A percentile compares a stretch with the other conserved stretches of the same genome.
These are phyloP conservation scores for Digitaria exilis DNA, from an alignment of 202 grass and related monocot species.

Conservation along the genomic window DNA sequence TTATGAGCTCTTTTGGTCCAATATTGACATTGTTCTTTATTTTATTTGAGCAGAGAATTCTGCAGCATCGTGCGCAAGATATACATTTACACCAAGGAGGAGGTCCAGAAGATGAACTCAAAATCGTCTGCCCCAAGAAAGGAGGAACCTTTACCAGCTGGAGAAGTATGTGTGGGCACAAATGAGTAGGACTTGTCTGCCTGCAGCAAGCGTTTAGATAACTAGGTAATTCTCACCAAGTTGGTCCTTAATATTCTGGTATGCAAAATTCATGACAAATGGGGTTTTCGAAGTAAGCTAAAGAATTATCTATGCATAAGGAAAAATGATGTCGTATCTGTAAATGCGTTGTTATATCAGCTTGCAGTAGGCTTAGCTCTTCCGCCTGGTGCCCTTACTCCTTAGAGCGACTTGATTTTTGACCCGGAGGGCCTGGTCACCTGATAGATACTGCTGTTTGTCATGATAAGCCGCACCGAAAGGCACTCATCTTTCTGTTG, in stretches of 20 bases:
- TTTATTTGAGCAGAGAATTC: constrained; percentile 67
- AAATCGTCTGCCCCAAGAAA: constrained; percentile 50
- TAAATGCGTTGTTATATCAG: neutral
- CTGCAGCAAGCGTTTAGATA: constrained; percentile 32
- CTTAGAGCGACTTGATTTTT: neutral
- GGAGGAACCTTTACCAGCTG: constrained; percentile 41
- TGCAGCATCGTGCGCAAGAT: constrained; percentile 92
- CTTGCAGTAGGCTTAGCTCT: neutral
- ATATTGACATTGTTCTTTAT: constrained; percentile 26
- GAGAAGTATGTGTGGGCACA: constrained; percentile 36
- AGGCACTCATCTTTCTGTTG: constrained; percentile 30
- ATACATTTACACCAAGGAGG: constrained; percentile 88
- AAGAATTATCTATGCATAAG: neutral
- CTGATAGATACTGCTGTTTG: constrained; percentile 36
- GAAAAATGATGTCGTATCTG: neutral
- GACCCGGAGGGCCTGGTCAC: constrained; percentile 22
- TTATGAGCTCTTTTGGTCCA: neutral
- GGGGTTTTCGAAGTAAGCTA: neutral
- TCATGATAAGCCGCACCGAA: constrained; percentile 9
- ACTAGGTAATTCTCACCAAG: constrained; percentile 29
- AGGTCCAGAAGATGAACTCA: constrained; percentile 94
- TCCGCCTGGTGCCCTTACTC: neutral
- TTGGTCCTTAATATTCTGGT: neutral
- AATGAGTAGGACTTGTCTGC: constrained; percentile 35
- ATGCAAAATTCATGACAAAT: neutral